Percentiles rank a stretch among this genome's conserved stretches.
phyloP scores from a whole-genome alignment of 108 stramenopile species.

The Pseudonitzschia multiseries region DNA sequence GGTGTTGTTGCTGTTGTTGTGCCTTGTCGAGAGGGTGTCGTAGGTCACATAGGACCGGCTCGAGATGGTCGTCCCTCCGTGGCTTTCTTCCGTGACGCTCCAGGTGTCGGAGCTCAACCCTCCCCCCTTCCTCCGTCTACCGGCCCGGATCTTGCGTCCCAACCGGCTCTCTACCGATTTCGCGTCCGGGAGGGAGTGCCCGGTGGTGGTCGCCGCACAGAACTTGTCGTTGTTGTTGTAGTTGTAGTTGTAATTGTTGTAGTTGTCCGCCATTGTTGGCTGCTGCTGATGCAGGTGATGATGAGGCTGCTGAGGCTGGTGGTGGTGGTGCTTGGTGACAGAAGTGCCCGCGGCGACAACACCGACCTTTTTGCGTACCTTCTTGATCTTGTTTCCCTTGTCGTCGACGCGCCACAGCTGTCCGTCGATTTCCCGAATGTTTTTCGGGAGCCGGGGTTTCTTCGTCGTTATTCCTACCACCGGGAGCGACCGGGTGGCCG shows the following conservation, averaged over 20 bases:
- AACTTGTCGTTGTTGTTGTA: background rate
- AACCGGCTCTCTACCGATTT: background rate
- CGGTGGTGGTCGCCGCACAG: background rate
- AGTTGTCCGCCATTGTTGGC: no score
- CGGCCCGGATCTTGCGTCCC: background rate
- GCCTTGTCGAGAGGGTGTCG: background rate
- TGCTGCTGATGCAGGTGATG: background rate
- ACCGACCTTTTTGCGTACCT: background rate
- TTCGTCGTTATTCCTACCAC: background rate
- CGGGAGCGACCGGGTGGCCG: background rate
- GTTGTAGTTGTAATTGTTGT: no score
- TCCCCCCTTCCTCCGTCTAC: background rate
- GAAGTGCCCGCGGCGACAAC: no score
- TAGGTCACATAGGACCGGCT: background rate
- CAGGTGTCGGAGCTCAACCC: background rate
- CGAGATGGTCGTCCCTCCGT: background rate
- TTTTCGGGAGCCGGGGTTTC: background rate
- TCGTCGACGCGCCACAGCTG: conserved; percentile 12
- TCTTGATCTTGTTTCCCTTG: conserved; percentile 3
- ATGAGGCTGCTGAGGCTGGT: background rate
- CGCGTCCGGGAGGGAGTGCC: background rate
- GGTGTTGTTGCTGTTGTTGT: no score
- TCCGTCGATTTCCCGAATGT: conserved; percentile 10
- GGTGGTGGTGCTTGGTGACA: background rate
- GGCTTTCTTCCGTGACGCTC: background rate